Evolutionary conservation across 495 filamentous ascomycete genomes (phyloP).

Genomic region (Lindgomyces ingoldianus): DNA sequence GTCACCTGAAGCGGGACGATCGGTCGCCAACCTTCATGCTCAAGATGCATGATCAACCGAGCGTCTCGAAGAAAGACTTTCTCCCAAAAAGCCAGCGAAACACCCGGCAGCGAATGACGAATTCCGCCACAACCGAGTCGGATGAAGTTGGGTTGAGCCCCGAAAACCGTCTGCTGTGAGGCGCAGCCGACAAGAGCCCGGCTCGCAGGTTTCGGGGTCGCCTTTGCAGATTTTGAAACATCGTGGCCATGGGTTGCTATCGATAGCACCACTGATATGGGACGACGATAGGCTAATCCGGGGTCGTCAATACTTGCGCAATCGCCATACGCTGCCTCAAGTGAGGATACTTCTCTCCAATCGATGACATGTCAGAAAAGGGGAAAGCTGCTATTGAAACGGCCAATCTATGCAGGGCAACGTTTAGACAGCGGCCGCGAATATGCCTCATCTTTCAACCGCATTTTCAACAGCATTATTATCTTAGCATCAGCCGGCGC

Average conservation of each 20-base stretch:
- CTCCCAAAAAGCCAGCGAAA: constrained; percentile 10
- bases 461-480: neutral
- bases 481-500: constrained; percentile 10
- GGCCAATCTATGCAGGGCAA: constrained; percentile 3
- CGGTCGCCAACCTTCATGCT: constrained; percentile 19
- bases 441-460: neutral
- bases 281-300: constrained; percentile 34
- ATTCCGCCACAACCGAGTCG: constrained; percentile 33
- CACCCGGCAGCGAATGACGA: constrained; percentile 3
- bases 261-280: constrained; percentile 39
- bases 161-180: constrained; percentile 22
- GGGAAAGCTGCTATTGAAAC: constrained; percentile 30
- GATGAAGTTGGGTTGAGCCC: constrained; percentile 1
- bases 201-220: constrained; percentile 25
- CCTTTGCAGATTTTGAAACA: constrained; percentile 35
- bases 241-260: constrained; percentile 33
- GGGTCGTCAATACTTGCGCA: constrained; percentile 32
- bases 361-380: constrained; percentile 8
- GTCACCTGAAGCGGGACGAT: constrained; percentile 2
- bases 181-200: constrained; percentile 30
- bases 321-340: constrained; percentile 25
- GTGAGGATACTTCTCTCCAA: constrained; percentile 19
- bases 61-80: constrained; percentile 11
- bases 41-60: constrained; percentile 21
- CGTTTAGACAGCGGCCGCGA: neutral